Evolutionary conservation across 1,284 basidiomycete species (phyloP).

Genomic region (Rhizoctonia solani): DNA sequence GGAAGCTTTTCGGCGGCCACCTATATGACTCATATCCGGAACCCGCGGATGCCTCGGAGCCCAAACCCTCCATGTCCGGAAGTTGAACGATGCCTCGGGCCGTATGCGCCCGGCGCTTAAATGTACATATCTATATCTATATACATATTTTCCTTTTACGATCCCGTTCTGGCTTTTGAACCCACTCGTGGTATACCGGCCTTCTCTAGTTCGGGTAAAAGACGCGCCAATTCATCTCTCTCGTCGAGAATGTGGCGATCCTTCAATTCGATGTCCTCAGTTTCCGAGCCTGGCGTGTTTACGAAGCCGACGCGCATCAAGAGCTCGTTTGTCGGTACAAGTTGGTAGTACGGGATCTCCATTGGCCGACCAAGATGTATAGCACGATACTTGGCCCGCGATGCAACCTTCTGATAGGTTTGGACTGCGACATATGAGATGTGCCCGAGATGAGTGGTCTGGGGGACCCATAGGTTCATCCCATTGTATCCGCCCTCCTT

Average conservation of each 20-base stretch:
- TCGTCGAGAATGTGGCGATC: not conserved
- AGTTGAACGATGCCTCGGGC: not conserved
- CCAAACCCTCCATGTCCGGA: not conserved
- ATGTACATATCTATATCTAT: not conserved
- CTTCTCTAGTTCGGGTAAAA: not conserved
- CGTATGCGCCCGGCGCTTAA: not conserved
- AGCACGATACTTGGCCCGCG: not conserved
- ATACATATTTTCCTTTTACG: not conserved
- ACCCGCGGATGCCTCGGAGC: not conserved
- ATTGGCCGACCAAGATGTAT: not conserved
- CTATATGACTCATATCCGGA: not conserved
- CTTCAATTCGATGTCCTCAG: no score
- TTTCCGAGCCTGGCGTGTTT: not conserved
- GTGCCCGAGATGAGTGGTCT: not conserved
- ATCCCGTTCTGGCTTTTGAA: not conserved
- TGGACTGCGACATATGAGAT: conserved; percentile 2
- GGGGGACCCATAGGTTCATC: not conserved
- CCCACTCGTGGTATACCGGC: not conserved
- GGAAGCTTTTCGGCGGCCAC: not conserved
- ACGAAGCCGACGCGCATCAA: not conserved
- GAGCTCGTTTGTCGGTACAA: not conserved
- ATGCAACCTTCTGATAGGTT: not conserved
- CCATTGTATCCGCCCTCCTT: conserved; percentile 1
- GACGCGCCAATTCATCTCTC: not conserved
- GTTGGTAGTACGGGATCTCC: not conserved